A percentile compares a stretch with the other conserved stretches of the same genome.
Conservation (phyloP, 192 early-diverging fungal genomes). For the Gonapodya sp. region DNA sequence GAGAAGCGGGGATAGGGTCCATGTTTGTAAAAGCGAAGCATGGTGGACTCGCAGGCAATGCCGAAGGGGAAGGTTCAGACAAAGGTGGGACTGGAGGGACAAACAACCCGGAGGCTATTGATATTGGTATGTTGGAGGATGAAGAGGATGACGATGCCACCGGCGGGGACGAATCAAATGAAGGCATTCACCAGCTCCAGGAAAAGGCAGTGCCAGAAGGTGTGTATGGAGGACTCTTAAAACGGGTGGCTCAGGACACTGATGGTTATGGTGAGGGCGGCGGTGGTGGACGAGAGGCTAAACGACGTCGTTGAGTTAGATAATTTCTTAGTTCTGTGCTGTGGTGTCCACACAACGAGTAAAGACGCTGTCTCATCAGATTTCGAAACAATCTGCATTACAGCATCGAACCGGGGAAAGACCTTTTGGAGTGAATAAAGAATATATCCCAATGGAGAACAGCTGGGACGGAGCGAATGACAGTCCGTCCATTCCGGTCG, state of each 20-base stretch:
- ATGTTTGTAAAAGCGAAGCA: conserved; percentile 16
- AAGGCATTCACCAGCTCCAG: conserved; percentile 17
- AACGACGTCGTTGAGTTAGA: neutral
- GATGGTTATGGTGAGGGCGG: neutral
- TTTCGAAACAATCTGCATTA: neutral
- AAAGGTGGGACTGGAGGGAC: neutral
- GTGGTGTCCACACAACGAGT: too few species aligned
- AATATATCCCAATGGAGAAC: neutral
- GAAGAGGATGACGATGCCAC: neutral
- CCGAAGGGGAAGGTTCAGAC: conserved; percentile 8
- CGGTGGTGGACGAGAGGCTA: neutral
- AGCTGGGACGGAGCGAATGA: neutral
- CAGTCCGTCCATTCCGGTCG: neutral
- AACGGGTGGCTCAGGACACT: neutral
- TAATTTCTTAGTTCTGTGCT: neutral
- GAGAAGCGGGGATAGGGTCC: neutral
- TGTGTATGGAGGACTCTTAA: conserved; percentile 38
- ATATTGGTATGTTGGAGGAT: conserved; percentile 10
- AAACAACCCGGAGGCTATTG: conserved; percentile 17
- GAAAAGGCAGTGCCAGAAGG: conserved; percentile 32
- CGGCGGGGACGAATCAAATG: neutral
- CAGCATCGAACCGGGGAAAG: neutral
- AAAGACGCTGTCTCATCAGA: too few species aligned
- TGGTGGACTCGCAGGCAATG: conserved; percentile 24
- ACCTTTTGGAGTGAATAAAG: neutral